Conservation (phyloP, 768 basidiomycete genomes). For the Tephrocybe sp. region DNA sequence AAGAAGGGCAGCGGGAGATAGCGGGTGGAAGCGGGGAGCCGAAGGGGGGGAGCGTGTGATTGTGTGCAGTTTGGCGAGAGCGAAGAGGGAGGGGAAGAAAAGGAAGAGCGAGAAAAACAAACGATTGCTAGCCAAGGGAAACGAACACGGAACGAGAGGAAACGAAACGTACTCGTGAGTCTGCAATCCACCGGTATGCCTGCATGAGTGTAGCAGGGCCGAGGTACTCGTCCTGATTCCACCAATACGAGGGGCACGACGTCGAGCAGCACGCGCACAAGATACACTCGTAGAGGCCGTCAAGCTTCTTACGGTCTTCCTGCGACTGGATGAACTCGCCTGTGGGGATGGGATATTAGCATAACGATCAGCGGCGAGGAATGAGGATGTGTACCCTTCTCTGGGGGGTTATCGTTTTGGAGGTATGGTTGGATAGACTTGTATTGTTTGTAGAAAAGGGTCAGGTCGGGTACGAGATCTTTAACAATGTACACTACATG, state of each 20-base stretch:
- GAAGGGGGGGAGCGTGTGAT: not conserved
- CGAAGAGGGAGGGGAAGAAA: not conserved
- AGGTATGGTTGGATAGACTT: constrained; percentile 98
- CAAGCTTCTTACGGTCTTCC: constrained; percentile 93
- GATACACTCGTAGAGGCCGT: constrained; percentile 97
- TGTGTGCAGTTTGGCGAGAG: not conserved
- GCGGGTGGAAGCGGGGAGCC: not conserved
- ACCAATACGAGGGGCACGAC: constrained; percentile 98
- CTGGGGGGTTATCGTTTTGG: constrained; percentile 90
- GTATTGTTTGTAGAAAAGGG: constrained; percentile 98
- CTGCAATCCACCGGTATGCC: constrained; percentile 97
- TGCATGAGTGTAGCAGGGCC: constrained; percentile 97
- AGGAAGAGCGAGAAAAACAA: not conserved
- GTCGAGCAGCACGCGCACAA: constrained; percentile 98
- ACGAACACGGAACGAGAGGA: not conserved
- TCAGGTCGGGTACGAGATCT: constrained; percentile 93
- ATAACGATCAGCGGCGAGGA: not conserved
- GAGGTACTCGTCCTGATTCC: constrained; percentile 99
- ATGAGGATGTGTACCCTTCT: constrained; percentile 39
- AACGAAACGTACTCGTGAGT: constrained; percentile 77
- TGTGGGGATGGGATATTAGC: constrained; percentile 8
- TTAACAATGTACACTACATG: constrained; percentile 94
- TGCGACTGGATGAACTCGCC: constrained; percentile 87
- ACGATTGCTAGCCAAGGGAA: constrained; percentile 1
- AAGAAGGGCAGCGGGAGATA: not conserved